Percentiles rank a stretch among this genome's conserved stretches.
phyloP scores from a whole-genome alignment of 2,329 filamentous ascomycete genomes.

The Talaromyces sp. region DNA sequence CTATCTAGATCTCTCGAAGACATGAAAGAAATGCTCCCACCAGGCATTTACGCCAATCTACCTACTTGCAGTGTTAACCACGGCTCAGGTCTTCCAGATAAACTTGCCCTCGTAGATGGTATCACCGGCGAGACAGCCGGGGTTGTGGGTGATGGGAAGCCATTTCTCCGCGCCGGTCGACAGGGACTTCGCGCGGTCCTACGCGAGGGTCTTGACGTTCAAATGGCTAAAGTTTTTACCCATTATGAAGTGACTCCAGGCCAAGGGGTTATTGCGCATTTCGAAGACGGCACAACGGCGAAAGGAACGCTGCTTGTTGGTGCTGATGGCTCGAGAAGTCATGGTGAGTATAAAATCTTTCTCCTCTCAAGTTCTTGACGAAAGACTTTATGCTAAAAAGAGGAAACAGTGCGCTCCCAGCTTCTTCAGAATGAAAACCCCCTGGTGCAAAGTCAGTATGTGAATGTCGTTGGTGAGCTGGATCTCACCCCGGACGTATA shows the following conservation, averaged over 20 bases:
- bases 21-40: not conserved
- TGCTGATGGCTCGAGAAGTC: not conserved
- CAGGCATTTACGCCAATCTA: not conserved
- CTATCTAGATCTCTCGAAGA: not conserved
- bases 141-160: not conserved
- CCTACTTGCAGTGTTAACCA: not conserved
- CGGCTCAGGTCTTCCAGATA: not conserved
- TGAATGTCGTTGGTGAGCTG: not conserved
- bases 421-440: not conserved
- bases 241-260: not conserved
- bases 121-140: not conserved
- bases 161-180: not conserved
- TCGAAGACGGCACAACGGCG: not conserved
- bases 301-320: not conserved
- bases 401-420: not conserved
- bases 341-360: not conserved
- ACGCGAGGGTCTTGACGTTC: not conserved
- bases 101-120: not conserved
- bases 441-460: not conserved
- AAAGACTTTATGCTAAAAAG: not conserved
- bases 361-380: not conserved
- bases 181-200: not conserved
- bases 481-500: not conserved
- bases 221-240: not conserved
- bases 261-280: not conserved